These are phyloP conservation scores for Aureobasidium sp. DNA, from an alignment of 2,329 filamentous ascomycete species.

Conservation along the genomic window DNA sequence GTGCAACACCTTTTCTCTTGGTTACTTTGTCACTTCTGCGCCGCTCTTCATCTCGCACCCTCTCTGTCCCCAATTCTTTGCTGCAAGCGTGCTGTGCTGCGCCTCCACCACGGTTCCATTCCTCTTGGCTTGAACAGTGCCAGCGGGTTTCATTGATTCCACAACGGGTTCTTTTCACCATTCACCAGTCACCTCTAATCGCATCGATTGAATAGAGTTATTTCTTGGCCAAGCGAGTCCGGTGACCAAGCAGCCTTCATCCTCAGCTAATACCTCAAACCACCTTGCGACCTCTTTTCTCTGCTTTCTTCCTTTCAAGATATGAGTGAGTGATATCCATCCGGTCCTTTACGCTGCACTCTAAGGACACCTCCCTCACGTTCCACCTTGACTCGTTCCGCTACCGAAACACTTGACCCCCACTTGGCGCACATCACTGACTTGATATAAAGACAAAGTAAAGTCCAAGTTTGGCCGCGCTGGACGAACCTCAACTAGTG, in stretches of 20 bases:
- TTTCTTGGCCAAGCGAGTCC: neutral
- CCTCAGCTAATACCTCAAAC: neutral
- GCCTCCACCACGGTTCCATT: constrained; percentile 8
- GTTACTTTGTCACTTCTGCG: neutral
- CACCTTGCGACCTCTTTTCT: neutral
- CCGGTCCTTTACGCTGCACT: neutral
- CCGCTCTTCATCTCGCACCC: constrained; percentile 9
- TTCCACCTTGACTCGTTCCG: neutral
- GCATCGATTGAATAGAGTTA: constrained; percentile 3
- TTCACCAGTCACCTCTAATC: neutral
- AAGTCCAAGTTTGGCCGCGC: constrained; percentile 15
- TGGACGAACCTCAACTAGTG: constrained; percentile 9
- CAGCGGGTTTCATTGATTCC: constrained; percentile 14
- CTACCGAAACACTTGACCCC: neutral
- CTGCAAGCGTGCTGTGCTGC: constrained; percentile 13
- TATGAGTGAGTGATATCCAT: constrained; percentile 6
- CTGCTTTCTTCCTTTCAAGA: neutral
- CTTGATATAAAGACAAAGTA: constrained; percentile 14
- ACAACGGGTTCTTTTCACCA: constrained; percentile 6
- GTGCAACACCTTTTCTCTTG: constrained; percentile 8
- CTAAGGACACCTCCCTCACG: neutral
- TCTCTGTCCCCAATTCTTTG: neutral
- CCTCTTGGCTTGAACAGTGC: constrained; percentile 13
- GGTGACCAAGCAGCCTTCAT: neutral
- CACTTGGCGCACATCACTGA: constrained; percentile 4